phyloP scores from a whole-genome alignment of 352 stramenopile species.

The Pythium scleroteichum region DNA sequence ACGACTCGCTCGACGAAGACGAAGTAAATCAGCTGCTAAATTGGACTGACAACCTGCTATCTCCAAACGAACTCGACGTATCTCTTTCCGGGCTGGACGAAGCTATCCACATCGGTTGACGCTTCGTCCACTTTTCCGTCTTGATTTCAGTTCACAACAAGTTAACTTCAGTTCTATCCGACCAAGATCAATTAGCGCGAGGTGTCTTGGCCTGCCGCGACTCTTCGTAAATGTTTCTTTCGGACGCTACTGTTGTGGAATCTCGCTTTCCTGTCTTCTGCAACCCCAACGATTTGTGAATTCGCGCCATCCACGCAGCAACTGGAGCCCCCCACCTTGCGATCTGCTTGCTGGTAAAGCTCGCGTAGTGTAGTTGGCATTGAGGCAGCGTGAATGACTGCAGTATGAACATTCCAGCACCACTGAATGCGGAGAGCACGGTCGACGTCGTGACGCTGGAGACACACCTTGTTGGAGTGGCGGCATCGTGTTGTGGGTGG shows the following conservation, averaged over 20 bases:
- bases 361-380: slow-evolving; percentile 44
- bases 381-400: slow-evolving; percentile 58
- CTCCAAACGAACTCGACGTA: slow-evolving; percentile 41
- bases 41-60: slow-evolving; percentile 74
- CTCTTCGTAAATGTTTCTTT: background rate
- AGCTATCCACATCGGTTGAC: slow-evolving; percentile 23
- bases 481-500: slow-evolving; percentile 71
- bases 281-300: background rate
- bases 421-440: too few species aligned
- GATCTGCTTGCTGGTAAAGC: slow-evolving; percentile 54
- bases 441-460: too few species aligned
- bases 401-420: background rate
- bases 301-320: background rate
- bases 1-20: slow-evolving; percentile 77
- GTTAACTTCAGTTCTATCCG: background rate
- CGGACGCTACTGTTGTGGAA: background rate
- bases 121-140: background rate
- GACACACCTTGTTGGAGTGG: slow-evolving; percentile 50
- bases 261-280: slow-evolving; percentile 34
- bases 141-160: slow-evolving; percentile 7
- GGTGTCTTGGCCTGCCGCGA: slow-evolving; percentile 17
- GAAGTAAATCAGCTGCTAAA: slow-evolving; percentile 77
- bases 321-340: slow-evolving; percentile 42
- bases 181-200: slow-evolving; percentile 5
- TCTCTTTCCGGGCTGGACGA: slow-evolving; percentile 42